Base-by-base conservation (phyloP, 306 rosid genomes). In the Aeschynomene evenia region DNA sequence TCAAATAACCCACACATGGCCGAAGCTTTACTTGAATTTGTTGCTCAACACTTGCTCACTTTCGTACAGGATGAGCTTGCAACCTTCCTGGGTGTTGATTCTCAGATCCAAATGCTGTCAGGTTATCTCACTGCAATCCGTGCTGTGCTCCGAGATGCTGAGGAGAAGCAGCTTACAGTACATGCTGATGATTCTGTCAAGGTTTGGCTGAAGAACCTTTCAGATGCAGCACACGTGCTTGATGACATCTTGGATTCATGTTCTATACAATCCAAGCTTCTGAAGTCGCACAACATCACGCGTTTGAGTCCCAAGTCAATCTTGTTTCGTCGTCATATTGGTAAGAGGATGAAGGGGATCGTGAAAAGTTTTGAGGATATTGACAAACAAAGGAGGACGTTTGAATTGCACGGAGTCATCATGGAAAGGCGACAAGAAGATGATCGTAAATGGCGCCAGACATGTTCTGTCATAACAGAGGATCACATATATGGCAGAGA, bases 101-200 rank as follows among this genome's bases (percentile, higher is more conserved):
- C 13, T 2, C 36, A 24, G 55, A 23, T 1, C 6, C 5, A 37
- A 9, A 63, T 9, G 64, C 66, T 54, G 1, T 9, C 52, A 6
- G 10, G 31, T 0, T 3, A 45, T 40, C 39, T 72, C 14, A 22
- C 13, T 2, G 9, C 39, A 14, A 72, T 72, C 4, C 14, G 0
- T 12, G 78, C 72, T 7, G 65, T 53, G 4, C 70, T 72, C 1
- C 5, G 5, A 37, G 77, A 72, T 31, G 83, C 76, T 1, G 83
- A 73, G 48, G 49, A 37, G 28, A 26, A 42, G 51, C 63, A 59
- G 13, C 22, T 29, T 3, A 18, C 26, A 4, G 19, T 21, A 5
- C 19, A 7, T 5, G 28, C 67, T 1, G n/a, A n/a, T n/a, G n/a
- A n/a, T n/a, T n/a, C n/a, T n/a, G 52, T 64, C 0, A 64, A 59